Conservation (phyloP, 768 basidiomycete genomes). For the Sarcodon aspratus region DNA sequence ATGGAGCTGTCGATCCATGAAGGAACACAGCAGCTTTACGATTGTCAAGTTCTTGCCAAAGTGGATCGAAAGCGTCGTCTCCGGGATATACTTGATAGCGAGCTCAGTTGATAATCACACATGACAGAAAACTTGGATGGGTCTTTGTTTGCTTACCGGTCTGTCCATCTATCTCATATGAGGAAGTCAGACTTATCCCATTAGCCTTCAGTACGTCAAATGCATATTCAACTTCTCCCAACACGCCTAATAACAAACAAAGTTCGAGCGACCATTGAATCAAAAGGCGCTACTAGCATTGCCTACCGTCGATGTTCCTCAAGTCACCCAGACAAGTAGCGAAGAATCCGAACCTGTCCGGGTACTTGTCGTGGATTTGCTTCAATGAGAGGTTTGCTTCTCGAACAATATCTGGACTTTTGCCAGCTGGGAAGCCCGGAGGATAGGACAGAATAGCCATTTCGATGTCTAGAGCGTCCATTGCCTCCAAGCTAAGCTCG, state of each 20-base stretch:
- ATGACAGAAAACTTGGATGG: neutral
- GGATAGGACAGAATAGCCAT: constrained; percentile 60
- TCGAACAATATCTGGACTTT: constrained; percentile 22
- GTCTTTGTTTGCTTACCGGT: constrained; percentile 31
- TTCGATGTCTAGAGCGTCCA: constrained; percentile 49
- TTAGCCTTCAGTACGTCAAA: constrained; percentile 51
- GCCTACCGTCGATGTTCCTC: constrained; percentile 47
- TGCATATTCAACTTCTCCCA: constrained; percentile 49
- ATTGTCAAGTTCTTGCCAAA: constrained; percentile 61
- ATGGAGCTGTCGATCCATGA: constrained; percentile 58
- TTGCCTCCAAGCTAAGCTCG: constrained; percentile 43
- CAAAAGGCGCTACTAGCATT: neutral
- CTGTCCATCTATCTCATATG: constrained; percentile 42
- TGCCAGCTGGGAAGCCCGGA: constrained; percentile 33
- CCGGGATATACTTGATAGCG: constrained; percentile 48
- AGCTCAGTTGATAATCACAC: neutral
- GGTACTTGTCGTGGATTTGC: constrained; percentile 34
- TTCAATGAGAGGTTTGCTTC: constrained; percentile 24
- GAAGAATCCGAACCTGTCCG: constrained; percentile 58
- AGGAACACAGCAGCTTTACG: constrained; percentile 56
- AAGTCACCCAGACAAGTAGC: constrained; percentile 46
- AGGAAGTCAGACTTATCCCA: constrained; percentile 57
- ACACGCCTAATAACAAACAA: constrained; percentile 28
- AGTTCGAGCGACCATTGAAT: neutral
- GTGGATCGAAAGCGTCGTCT: constrained; percentile 46